Percentiles rank a stretch among this genome's conserved stretches.
phyloP scores from a whole-genome alignment of 257 asterid genomes.

The Coffea eugenioides region DNA sequence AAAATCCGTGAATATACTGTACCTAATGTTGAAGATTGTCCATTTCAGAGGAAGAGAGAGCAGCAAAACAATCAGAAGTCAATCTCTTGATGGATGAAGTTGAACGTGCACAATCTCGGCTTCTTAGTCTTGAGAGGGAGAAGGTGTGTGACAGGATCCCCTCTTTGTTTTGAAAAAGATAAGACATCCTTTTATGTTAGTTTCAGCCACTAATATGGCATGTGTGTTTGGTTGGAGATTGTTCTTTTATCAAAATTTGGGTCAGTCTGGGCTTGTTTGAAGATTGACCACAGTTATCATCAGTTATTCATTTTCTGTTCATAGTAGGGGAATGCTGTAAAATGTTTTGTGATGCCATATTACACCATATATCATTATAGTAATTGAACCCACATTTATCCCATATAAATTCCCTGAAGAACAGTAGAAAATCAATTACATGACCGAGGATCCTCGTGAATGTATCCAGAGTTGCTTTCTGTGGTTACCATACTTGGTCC shows the following conservation, averaged over 20 bases:
- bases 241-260: neutral
- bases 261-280: neutral
- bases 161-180: neutral
- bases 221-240: neutral
- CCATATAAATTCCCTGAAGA: neutral
- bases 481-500: neutral
- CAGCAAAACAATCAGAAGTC: slow-evolving; percentile 90
- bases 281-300: neutral
- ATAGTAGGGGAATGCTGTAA: neutral
- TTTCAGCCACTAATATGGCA: neutral
- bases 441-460: neutral
- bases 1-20: slow-evolving; percentile 8
- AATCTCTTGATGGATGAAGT: slow-evolving; percentile 96
- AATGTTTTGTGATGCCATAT: neutral
- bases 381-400: neutral
- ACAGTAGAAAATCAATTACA: neutral
- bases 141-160: slow-evolving; percentile 49
- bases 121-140: slow-evolving; percentile 92
- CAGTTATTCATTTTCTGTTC: neutral
- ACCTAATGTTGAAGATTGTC: slow-evolving; percentile 20
- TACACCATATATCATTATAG: neutral
- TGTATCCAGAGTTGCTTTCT: neutral
- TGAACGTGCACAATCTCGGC: slow-evolving; percentile 96
- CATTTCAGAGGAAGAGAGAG: slow-evolving; percentile 82
- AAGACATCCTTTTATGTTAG: neutral